Percentiles rank a stretch among this genome's conserved stretches.
These are phyloP conservation scores for Zelopaecilomyces penicillatus DNA, from an alignment of 2,329 filamentous ascomycete genomes.

Conservation along the genomic window DNA sequence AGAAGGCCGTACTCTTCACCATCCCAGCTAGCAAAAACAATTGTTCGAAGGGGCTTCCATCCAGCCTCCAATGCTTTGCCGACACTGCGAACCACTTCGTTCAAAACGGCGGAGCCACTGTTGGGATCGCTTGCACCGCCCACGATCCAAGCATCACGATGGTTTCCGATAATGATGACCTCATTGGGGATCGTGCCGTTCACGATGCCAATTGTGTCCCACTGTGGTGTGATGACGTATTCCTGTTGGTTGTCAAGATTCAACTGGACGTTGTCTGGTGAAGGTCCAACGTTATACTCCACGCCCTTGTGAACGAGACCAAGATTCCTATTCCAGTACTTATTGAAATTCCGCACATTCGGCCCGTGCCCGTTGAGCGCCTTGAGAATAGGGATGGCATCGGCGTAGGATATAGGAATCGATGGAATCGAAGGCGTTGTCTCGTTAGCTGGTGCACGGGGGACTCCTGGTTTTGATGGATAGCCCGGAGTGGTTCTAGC, in stretches of 20 bases:
- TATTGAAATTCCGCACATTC: conserved; percentile 62
- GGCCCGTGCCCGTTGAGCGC: conserved; percentile 85
- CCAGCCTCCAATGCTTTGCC: conserved; percentile 57
- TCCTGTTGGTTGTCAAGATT: conserved; percentile 74
- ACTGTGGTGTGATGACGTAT: conserved; percentile 72
- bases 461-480: conserved; percentile 81
- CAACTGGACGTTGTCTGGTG: conserved; percentile 61
- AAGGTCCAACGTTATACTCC: conserved; percentile 76
- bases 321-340: conserved; percentile 60
- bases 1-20: conserved; percentile 80
- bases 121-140: conserved; percentile 81
- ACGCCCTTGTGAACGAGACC: conserved; percentile 75
- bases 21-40: conserved; percentile 81
- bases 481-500: conserved; percentile 76
- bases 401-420: conserved; percentile 78
- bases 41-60: conserved; percentile 64
- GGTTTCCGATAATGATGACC: conserved; percentile 84
- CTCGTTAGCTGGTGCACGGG: conserved; percentile 60
- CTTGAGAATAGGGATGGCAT: conserved; percentile 80
- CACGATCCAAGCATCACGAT: conserved; percentile 82
- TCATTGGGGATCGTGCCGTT: conserved; percentile 81
- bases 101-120: conserved; percentile 69
- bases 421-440: conserved; percentile 81
- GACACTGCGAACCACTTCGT: conserved; percentile 70
- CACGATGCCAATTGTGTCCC: conserved; percentile 88